These are phyloP conservation scores for Blastocystis hominis DNA, from an alignment of 352 stramenopile species.

Conservation along the genomic window DNA sequence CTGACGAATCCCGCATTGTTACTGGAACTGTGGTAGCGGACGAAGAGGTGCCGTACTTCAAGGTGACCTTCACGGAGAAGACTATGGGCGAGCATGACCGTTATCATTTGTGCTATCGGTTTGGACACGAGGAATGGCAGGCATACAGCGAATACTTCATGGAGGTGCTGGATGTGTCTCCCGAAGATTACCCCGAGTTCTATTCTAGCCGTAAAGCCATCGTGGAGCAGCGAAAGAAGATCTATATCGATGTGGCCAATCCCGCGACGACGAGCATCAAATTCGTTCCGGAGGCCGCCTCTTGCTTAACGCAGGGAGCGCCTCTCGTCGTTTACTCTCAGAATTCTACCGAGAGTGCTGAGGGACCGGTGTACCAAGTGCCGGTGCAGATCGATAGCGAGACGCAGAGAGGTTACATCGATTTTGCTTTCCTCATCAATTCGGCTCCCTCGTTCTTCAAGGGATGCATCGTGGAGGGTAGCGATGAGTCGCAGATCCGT, in stretches of 20 bases:
- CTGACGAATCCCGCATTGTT: neutral
- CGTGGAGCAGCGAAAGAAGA: neutral
- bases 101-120: slow-evolving; percentile 43
- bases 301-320: neutral
- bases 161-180: neutral
- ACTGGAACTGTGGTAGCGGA: neutral
- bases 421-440: slow-evolving; percentile 28
- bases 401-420: neutral
- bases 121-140: slow-evolving; percentile 10
- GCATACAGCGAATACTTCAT: slow-evolving; percentile 30
- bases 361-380: neutral
- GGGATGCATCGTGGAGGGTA: slow-evolving; percentile 10
- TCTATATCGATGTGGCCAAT: neutral
- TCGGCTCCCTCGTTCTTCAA: slow-evolving; percentile 42
- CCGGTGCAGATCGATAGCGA: neutral
- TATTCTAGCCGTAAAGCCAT: slow-evolving; percentile 34
- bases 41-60: neutral
- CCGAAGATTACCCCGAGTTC: slow-evolving; percentile 42
- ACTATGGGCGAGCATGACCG: neutral
- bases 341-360: neutral
- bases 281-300: neutral
- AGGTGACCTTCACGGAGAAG: neutral
- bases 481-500: neutral
- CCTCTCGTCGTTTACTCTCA: neutral
- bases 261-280: neutral